phyloP scores from a whole-genome alignment of 495 filamentous ascomycete species.

The Penicillium fimorum region DNA sequence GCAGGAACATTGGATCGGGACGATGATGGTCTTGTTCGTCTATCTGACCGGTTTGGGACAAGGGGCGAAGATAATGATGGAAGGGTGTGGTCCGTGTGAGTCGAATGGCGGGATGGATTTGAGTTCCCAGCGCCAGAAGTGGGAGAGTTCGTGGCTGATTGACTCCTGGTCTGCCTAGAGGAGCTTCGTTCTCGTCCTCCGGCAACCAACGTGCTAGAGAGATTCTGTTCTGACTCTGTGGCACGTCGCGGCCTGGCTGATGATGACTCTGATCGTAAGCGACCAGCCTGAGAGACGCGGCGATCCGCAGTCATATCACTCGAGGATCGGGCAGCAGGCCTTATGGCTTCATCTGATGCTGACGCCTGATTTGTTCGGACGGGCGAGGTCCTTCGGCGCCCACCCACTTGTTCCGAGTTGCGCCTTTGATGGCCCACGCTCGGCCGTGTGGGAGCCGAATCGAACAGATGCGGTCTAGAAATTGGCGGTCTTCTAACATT shows the following conservation, averaged over 20 bases:
- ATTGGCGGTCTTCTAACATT: slow-evolving; percentile 47
- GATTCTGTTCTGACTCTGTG: slow-evolving; percentile 38
- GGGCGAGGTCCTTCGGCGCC: slow-evolving; percentile 39
- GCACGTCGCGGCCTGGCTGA: slow-evolving; percentile 34
- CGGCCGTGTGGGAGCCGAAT: slow-evolving; percentile 38
- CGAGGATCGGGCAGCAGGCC: slow-evolving; percentile 40
- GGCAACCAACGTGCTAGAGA: slow-evolving; percentile 33
- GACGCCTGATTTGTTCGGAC: slow-evolving; percentile 34
- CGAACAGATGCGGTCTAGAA: slow-evolving; percentile 56
- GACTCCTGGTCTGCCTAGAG: slow-evolving; percentile 19
- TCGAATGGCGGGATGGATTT: slow-evolving; percentile 9
- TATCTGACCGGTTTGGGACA: slow-evolving; percentile 26
- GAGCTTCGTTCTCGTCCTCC: slow-evolving; percentile 30
- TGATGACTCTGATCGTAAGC: slow-evolving; percentile 29
- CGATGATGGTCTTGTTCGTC: slow-evolving; percentile 35
- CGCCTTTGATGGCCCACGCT: slow-evolving; percentile 43
- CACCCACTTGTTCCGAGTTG: slow-evolving; percentile 49
- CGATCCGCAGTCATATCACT: slow-evolving; percentile 45
- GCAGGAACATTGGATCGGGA: slow-evolving; percentile 33
- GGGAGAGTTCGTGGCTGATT: slow-evolving; percentile 26
- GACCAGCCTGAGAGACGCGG: slow-evolving; percentile 28
- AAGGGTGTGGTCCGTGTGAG: slow-evolving; percentile 7
- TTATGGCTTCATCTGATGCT: slow-evolving; percentile 37
- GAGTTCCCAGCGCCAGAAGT: slow-evolving; percentile 13
- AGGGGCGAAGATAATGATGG: slow-evolving; percentile 19